phyloP scores from a whole-genome alignment of 495 filamentous ascomycete species.

The Penicillium cosmopolitanum region DNA sequence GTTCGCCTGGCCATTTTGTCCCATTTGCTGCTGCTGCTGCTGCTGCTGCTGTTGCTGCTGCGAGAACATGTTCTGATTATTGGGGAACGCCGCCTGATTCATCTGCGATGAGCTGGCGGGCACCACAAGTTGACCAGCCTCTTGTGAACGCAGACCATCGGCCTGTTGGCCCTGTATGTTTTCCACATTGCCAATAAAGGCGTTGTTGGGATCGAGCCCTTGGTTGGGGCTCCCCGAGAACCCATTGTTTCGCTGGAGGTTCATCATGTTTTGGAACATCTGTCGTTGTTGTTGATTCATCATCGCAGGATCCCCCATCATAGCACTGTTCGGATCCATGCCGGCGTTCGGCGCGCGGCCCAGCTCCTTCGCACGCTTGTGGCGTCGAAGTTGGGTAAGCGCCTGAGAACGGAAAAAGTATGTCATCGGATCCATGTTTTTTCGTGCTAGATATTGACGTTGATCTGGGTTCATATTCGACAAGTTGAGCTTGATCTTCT shows the following conservation, averaged over 20 bases:
- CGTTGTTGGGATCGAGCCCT: slow-evolving; percentile 47
- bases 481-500: slow-evolving; percentile 47
- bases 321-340: slow-evolving; percentile 36
- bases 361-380: slow-evolving; percentile 40
- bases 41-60: slow-evolving; percentile 36
- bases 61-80: slow-evolving; percentile 43
- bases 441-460: slow-evolving; percentile 40
- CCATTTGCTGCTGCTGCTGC: slow-evolving; percentile 33
- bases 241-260: slow-evolving; percentile 43
- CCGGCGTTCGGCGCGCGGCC: slow-evolving; percentile 33
- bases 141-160: slow-evolving; percentile 63
- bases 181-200: slow-evolving; percentile 55
- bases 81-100: slow-evolving; percentile 42
- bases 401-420: slow-evolving; percentile 57
- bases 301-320: slow-evolving; percentile 41
- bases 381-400: slow-evolving; percentile 39
- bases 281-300: slow-evolving; percentile 52
- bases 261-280: slow-evolving; percentile 49
- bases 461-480: slow-evolving; percentile 51
- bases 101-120: slow-evolving; percentile 62
- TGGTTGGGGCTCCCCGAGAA: slow-evolving; percentile 43
- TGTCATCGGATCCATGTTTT: slow-evolving; percentile 50
- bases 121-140: slow-evolving; percentile 67
- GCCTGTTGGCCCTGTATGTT: slow-evolving; percentile 65
- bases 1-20: slow-evolving; percentile 43